A percentile compares a stretch with the other conserved stretches of the same genome.
Evolutionary conservation across 1,284 basidiomycete species (phyloP).

Genomic region (Microbotryum saponariae): DNA sequence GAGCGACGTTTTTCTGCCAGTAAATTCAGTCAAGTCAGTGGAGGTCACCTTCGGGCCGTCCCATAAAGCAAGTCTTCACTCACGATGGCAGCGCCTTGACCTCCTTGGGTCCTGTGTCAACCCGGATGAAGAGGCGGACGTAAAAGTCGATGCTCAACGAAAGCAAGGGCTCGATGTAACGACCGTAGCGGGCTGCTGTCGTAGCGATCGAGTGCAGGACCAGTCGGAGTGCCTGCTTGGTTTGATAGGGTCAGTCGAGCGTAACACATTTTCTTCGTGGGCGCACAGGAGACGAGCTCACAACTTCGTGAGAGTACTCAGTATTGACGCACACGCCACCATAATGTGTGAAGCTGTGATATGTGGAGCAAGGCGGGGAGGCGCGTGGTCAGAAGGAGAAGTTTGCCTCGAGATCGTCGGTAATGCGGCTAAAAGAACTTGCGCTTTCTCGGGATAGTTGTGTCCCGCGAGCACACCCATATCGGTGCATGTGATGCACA

Average conservation of each 20-base stretch:
- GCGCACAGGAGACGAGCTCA: conserved; percentile 41
- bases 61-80: conserved; percentile 33
- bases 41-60: conserved; percentile 14
- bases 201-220: conserved; percentile 78
- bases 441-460: conserved; percentile 97
- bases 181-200: conserved; percentile 83
- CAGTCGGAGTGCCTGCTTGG: conserved; percentile 69
- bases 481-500: conserved; percentile 96
- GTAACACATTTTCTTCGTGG: not conserved
- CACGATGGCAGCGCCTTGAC: conserved; percentile 77
- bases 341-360: conserved; percentile 77
- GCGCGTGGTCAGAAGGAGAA: not conserved
- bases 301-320: conserved; percentile 90
- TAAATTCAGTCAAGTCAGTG: conserved; percentile 22
- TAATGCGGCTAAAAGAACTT: conserved; percentile 27
- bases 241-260: not conserved
- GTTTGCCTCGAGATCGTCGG: no score
- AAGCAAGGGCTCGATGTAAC: conserved; percentile 82
- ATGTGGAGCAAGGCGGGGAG: not conserved
- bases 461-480: conserved; percentile 84
- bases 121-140: conserved; percentile 79
- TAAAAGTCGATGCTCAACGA: conserved; percentile 98
- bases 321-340: conserved; percentile 86
- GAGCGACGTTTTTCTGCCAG: conserved; percentile 62
- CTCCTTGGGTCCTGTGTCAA: conserved; percentile 68